Evolutionary conservation across 495 filamentous ascomycete genomes (phyloP), one percentile per base, ranked within the genome.

Genomic region (Penicillium steckii): DNA sequence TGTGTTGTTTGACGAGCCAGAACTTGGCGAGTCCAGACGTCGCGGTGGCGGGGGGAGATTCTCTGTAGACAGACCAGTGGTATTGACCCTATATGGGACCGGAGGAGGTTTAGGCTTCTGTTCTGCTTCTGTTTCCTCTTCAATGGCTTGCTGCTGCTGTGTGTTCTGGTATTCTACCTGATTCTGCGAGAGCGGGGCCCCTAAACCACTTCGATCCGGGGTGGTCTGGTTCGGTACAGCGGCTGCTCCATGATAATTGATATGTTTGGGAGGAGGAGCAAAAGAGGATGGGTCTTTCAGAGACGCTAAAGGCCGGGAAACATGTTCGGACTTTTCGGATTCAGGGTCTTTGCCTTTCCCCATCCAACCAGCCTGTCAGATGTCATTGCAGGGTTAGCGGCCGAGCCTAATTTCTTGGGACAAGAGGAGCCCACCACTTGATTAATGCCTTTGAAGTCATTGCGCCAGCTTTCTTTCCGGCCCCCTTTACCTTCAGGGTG

Each of bases 201-300:
- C 81, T 9, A 78, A 46, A 13, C 78, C 77, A 37, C 69, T 60
- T 33, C 62, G 66, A 60, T 80, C 74, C 2, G 79, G 77, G 2
- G 76, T 80, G 4, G 65, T 70, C 47, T 73, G 63, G 46, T 77
- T 76, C 19, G 78, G 69, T 4, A 74, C 58, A 8, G 80, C 76
- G 4, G 70, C 69, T 2, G 69, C 69, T 13, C 80, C 76, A 61
- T 84, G 73, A 53, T 77, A 82, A 35, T 77, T 79, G 59, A 78
- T 66, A 54, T 82, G 79, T 55, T 86, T 95, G 3, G 93, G 93
- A 18, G 93, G 93, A 27, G 93, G 90, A 3, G 81, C 90, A 66
- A 98, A 97, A 10, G 85, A 79, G 0, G 82, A 65, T 2, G 94
- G 93, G 66, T 98, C 94, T 60, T 86, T 85, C 17, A 98, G 76